These are phyloP conservation scores for Puccinia sorghi DNA, from an alignment of 1,284 basidiomycete species.

Conservation along the genomic window DNA sequence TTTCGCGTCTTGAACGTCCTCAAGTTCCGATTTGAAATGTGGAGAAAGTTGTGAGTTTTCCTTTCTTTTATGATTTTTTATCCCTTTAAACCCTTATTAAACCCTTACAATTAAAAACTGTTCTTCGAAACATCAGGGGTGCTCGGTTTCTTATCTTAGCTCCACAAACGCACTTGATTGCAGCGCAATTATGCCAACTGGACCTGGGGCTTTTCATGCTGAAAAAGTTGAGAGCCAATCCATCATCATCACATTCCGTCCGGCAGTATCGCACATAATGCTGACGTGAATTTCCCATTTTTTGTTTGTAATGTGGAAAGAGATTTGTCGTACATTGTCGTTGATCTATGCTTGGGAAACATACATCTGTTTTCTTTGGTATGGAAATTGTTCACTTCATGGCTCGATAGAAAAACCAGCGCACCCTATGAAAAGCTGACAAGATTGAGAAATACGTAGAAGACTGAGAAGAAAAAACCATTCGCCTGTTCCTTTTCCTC, in stretches of 20 bases:
- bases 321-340: conserved; percentile 19
- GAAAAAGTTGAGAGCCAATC: conserved; percentile 28
- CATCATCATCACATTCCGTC: neutral
- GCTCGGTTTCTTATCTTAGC: conserved; percentile 16
- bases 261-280: neutral
- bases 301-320: neutral
- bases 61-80: neutral
- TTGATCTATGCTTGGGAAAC: conserved; percentile 34
- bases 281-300: neutral
- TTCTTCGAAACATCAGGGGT: neutral
- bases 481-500: neutral
- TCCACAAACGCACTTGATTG: conserved; percentile 32
- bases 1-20: conserved; percentile 30
- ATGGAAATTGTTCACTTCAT: neutral
- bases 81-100: no score
- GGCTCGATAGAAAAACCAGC: neutral
- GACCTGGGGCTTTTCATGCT: conserved; percentile 26
- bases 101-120: neutral
- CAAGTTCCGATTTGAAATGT: conserved; percentile 19
- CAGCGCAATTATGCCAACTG: conserved; percentile 11
- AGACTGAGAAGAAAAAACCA: neutral
- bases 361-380: conserved; percentile 26
- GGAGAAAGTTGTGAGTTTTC: conserved; percentile 27
- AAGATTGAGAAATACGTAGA: no score
- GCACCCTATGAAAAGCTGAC: neutral